Evolutionary conservation across 2,329 filamentous ascomycete species (phyloP).

Genomic region (Pseudogymnoascus sp.): DNA sequence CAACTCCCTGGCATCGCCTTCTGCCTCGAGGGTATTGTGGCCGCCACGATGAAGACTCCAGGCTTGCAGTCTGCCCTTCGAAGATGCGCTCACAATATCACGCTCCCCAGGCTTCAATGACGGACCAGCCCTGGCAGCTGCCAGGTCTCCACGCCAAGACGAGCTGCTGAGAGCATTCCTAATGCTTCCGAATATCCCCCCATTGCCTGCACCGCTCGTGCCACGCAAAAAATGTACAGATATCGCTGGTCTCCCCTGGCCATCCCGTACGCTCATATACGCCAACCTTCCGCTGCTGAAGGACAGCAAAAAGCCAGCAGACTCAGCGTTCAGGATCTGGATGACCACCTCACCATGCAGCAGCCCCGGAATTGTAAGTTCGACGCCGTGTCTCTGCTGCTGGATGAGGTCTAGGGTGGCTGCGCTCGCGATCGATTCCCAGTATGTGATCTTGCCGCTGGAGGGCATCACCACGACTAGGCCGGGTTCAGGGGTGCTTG

Average conservation of each 20-base stretch:
- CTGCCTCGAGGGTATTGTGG: slow-evolving; percentile 64
- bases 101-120: slow-evolving; percentile 71
- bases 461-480: slow-evolving; percentile 78
- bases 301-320: slow-evolving; percentile 73
- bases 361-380: slow-evolving; percentile 64
- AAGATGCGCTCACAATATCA: slow-evolving; percentile 71
- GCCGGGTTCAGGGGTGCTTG: slow-evolving; percentile 71
- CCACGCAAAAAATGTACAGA: slow-evolving; percentile 67
- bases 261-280: slow-evolving; percentile 77
- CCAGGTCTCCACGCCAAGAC: slow-evolving; percentile 66
- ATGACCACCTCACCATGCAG: slow-evolving; percentile 69
- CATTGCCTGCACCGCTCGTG: slow-evolving; percentile 42
- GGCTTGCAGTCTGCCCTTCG: slow-evolving; percentile 66
- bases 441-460: slow-evolving; percentile 81
- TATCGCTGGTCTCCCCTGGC: slow-evolving; percentile 76
- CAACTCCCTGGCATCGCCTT: slow-evolving; percentile 59
- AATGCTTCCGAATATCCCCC: slow-evolving; percentile 73
- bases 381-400: slow-evolving; percentile 71
- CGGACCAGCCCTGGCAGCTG: slow-evolving; percentile 66
- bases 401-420: slow-evolving; percentile 76
- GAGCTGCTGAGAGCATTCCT: slow-evolving; percentile 65
- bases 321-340: slow-evolving; percentile 73
- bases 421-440: slow-evolving; percentile 88
- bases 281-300: slow-evolving; percentile 81
- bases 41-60: slow-evolving; percentile 89